Evolutionary conservation across 2,329 filamentous ascomycete species (phyloP).

Genomic region (Ascomycota sp.): DNA sequence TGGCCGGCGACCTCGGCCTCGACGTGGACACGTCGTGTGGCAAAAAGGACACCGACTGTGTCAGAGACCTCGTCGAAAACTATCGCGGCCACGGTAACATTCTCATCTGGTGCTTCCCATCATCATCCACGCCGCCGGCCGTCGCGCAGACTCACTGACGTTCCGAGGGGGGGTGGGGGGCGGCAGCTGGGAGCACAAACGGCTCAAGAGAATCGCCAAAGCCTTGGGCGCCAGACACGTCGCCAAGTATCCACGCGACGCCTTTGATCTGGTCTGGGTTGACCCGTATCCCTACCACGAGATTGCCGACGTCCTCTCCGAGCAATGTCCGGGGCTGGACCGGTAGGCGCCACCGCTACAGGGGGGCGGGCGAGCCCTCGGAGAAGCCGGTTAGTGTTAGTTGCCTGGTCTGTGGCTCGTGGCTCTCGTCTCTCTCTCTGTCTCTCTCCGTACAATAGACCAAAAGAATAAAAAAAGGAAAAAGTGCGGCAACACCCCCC

Average conservation of each 20-base stretch:
- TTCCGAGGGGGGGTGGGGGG: neutral
- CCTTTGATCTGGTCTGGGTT: constrained; percentile 37
- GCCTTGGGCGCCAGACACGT: constrained; percentile 28
- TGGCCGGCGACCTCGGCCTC: constrained; percentile 33
- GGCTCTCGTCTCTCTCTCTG: too few relatives aligned
- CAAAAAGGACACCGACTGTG: constrained; percentile 33
- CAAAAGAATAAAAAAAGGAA: too few relatives aligned
- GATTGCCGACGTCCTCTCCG: constrained; percentile 24
- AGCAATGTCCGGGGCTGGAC: constrained; percentile 35
- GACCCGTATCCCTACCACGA: constrained; percentile 26
- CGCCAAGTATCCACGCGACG: constrained; percentile 26
- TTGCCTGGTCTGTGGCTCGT: too few relatives aligned
- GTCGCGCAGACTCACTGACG: neutral
- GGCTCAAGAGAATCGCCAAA: constrained; percentile 28
- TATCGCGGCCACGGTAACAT: constrained; percentile 33
- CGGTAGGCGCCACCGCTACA: too few relatives aligned
- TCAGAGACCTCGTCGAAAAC: constrained; percentile 24
- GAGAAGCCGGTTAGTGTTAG: too few relatives aligned
- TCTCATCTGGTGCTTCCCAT: constrained; percentile 24
- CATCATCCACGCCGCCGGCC: constrained; percentile 1
- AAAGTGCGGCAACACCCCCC: too few relatives aligned
- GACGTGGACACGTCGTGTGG: constrained; percentile 33
- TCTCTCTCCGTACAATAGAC: too few relatives aligned
- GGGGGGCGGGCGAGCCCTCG: too few relatives aligned
- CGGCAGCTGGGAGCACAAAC: constrained; percentile 34